Evolutionary conservation across 306 rosid genomes (phyloP).

Genomic region (Purshia tridentata): DNA sequence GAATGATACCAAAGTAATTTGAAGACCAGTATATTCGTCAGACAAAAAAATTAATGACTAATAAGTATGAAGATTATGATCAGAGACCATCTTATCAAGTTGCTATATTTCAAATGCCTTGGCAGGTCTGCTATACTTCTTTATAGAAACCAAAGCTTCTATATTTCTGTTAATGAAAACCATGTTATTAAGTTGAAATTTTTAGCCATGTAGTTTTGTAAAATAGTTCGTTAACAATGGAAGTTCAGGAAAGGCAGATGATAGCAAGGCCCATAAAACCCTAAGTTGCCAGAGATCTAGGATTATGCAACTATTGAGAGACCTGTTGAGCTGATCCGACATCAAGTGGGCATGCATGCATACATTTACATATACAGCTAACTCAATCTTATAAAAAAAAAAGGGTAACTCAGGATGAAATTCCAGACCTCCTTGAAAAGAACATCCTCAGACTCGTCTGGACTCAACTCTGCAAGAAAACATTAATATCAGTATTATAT

Average conservation of each 20-base stretch:
- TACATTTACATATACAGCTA: too few relatives aligned
- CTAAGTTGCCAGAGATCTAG: background rate
- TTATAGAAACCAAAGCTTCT: background rate
- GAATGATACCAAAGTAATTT: background rate
- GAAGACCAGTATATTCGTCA: background rate
- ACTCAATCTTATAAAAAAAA: too few relatives aligned
- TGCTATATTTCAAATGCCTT: background rate
- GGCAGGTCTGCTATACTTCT: background rate
- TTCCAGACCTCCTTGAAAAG: slow-evolving; percentile 85
- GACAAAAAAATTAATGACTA: background rate
- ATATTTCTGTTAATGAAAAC: background rate
- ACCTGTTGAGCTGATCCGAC: background rate
- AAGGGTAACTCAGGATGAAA: slow-evolving; percentile 23
- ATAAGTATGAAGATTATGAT: background rate
- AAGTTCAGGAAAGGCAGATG: background rate
- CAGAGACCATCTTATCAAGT: background rate
- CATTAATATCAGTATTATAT: slow-evolving; percentile 8
- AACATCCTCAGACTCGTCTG: slow-evolving; percentile 97
- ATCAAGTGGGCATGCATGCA: background rate
- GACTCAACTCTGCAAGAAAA: slow-evolving; percentile 74
- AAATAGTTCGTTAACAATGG: background rate
- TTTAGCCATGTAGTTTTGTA: background rate
- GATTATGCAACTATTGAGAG: background rate
- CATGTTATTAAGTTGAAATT: background rate
- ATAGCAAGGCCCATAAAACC: background rate